Conservation (phyloP, 2,329 filamentous ascomycete species). For the Penicillium expansum region DNA sequence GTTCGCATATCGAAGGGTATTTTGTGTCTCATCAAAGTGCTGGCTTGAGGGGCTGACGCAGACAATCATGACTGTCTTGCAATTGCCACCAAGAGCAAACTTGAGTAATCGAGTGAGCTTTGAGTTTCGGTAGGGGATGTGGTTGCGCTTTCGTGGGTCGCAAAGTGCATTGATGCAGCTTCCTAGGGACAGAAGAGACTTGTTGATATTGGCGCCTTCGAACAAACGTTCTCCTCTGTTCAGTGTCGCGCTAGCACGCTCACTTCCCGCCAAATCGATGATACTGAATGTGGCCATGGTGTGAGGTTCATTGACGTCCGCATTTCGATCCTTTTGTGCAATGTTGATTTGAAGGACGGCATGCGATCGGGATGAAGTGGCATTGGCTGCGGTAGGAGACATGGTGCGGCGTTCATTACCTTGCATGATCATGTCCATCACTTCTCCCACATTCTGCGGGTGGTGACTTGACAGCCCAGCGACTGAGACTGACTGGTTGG, state of each 20-base stretch:
- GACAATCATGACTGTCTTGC: slow-evolving; percentile 99
- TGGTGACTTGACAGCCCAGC: slow-evolving; percentile 86
- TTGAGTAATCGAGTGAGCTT: slow-evolving; percentile 94
- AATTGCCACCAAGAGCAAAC: slow-evolving; percentile 95
- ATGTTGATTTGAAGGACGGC: slow-evolving; percentile 97
- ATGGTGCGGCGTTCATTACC: slow-evolving; percentile 95
- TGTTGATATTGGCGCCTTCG: slow-evolving; percentile 99
- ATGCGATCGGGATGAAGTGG: slow-evolving; percentile 94
- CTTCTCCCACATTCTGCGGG: slow-evolving; percentile 86
- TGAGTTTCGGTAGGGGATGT: slow-evolving; percentile 96
- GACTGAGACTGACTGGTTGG: slow-evolving; percentile 88
- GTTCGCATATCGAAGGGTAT: slow-evolving; percentile 95
- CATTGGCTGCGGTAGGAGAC: slow-evolving; percentile 94
- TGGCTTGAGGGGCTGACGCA: slow-evolving; percentile 95
- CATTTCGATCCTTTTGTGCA: slow-evolving; percentile 89
- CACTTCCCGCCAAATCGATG: slow-evolving; percentile 93
- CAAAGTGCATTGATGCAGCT: slow-evolving; percentile 98
- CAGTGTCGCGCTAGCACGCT: slow-evolving; percentile 93
- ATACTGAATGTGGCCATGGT: slow-evolving; percentile 98
- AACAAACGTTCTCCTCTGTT: slow-evolving; percentile 87
- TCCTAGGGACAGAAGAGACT: slow-evolving; percentile 87
- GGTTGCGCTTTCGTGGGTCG: slow-evolving; percentile 84
- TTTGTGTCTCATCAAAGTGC: slow-evolving; percentile 97
- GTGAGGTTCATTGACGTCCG: slow-evolving; percentile 86
- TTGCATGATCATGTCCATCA: slow-evolving; percentile 98